These are phyloP conservation scores for Pachyrhizus erosus DNA, from an alignment of 306 rosid species.

Conservation along the genomic window DNA sequence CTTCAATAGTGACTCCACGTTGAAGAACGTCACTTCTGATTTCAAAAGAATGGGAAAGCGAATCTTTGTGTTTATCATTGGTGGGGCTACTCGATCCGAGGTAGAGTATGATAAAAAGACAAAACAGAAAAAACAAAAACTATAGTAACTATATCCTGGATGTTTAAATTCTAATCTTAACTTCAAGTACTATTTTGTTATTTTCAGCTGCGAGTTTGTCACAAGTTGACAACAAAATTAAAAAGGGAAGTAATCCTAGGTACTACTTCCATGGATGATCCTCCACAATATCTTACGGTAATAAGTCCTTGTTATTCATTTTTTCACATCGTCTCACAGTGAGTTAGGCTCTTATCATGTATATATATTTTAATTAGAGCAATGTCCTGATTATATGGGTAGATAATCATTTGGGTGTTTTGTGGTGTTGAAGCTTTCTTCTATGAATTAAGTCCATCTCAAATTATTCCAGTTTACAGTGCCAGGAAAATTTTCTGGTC, in stretches of 20 bases:
- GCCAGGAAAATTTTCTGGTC: background rate
- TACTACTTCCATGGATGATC: slow-evolving; percentile 74
- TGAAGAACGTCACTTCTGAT: slow-evolving; percentile 62
- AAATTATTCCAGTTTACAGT: background rate
- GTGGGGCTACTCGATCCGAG: slow-evolving; percentile 98
- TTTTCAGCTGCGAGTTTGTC: slow-evolving; percentile 91
- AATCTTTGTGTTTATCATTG: slow-evolving; percentile 79
- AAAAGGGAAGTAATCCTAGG: slow-evolving; percentile 90
- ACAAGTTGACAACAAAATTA: slow-evolving; percentile 83
- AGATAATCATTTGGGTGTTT: background rate
- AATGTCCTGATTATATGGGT: slow-evolving; percentile 3
- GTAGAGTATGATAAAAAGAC: slow-evolving; percentile 50
- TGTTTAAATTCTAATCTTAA: slow-evolving; percentile 33
- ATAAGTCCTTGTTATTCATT: slow-evolving; percentile 32
- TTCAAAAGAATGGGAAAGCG: slow-evolving; percentile 86
- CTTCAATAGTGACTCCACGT: slow-evolving; percentile 66
- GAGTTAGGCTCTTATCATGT: slow-evolving; percentile 2
- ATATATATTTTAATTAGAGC: background rate
- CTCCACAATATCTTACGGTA: slow-evolving; percentile 83
- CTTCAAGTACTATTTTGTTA: slow-evolving; percentile 24
- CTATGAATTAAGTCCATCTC: background rate
- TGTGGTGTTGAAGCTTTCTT: background rate
- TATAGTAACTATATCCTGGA: slow-evolving; percentile 5
- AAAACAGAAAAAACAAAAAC: background rate
- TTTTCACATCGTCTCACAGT: background rate